phyloP scores from a whole-genome alignment of 805 yeast species.

The Saturnispora gosingensis region DNA sequence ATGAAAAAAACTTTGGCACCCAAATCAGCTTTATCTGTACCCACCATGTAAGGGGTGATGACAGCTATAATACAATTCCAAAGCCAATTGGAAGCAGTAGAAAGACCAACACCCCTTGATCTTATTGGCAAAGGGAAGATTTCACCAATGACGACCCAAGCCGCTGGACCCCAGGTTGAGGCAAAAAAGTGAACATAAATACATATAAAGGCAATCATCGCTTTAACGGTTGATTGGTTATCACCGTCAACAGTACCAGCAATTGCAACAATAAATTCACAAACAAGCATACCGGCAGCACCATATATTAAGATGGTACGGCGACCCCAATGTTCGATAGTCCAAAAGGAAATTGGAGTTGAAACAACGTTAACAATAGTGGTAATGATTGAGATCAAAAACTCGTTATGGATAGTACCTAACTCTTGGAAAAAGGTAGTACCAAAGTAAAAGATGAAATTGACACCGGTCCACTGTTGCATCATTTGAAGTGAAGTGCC shows the following conservation, averaged over 20 bases:
- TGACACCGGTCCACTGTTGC: constrained; percentile 71
- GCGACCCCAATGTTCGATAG: constrained; percentile 52
- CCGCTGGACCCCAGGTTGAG: constrained; percentile 73
- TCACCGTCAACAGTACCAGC: constrained; percentile 23
- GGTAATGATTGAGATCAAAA: constrained; percentile 42
- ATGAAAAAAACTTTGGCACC: constrained; percentile 59
- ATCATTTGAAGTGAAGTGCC: constrained; percentile 37
- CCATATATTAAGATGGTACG: constrained; percentile 41
- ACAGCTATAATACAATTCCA: constrained; percentile 67
- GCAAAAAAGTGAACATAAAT: constrained; percentile 67
- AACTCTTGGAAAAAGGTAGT: constrained; percentile 50
- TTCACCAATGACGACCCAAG: constrained; percentile 57
- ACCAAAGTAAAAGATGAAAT: constrained; percentile 67
- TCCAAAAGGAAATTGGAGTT: constrained; percentile 45
- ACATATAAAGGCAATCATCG: constrained; percentile 36
- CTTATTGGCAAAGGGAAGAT: constrained; percentile 63
- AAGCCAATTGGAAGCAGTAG: constrained; percentile 72
- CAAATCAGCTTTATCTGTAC: constrained; percentile 48
- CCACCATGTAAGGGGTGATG: constrained; percentile 64
- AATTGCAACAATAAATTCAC: constrained; percentile 50
- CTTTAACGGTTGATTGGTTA: constrained; percentile 21
- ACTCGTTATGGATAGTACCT: constrained; percentile 37
- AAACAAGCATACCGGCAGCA: constrained; percentile 37
- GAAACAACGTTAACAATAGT: constrained; percentile 41
- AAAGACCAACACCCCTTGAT: constrained; percentile 59